Conservation (phyloP, 495 filamentous ascomycete genomes). For the Beverwykella pulmonaria region DNA sequence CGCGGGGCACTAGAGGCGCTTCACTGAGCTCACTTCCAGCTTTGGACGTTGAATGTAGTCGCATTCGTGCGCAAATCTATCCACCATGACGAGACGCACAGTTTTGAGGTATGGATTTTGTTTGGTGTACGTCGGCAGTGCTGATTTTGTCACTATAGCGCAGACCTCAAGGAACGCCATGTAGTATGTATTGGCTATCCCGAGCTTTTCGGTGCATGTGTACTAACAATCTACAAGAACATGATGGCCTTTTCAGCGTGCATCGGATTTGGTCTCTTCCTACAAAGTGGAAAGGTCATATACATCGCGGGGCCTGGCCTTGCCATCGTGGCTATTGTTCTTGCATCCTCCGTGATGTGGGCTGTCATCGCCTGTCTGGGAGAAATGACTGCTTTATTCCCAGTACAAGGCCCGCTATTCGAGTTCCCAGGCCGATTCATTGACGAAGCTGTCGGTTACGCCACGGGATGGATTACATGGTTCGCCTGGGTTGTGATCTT, state of each 20-base stretch:
- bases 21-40: background rate
- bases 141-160: constrained; percentile 4
- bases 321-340: constrained; percentile 48
- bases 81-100: constrained; percentile 30
- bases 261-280: constrained; percentile 48
- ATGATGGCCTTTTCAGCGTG: constrained; percentile 50
- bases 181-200: constrained; percentile 15
- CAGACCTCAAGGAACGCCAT: constrained; percentile 36
- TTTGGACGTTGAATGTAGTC: background rate
- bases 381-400: constrained; percentile 58
- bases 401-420: constrained; percentile 55
- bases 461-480: constrained; percentile 61
- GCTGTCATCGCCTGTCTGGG: constrained; percentile 55
- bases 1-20: constrained; percentile 2
- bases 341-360: constrained; percentile 55
- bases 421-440: constrained; percentile 56
- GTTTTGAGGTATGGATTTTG: constrained; percentile 26
- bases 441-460: constrained; percentile 54
- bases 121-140: background rate
- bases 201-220: background rate
- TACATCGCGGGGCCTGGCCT: constrained; percentile 48
- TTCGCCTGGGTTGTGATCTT: constrained; percentile 50
- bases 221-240: constrained; percentile 28
- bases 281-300: constrained; percentile 47
- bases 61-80: constrained; percentile 7